Evolutionary conservation across 257 asterid species (phyloP).

Genomic region (Penstemon barbatus): DNA sequence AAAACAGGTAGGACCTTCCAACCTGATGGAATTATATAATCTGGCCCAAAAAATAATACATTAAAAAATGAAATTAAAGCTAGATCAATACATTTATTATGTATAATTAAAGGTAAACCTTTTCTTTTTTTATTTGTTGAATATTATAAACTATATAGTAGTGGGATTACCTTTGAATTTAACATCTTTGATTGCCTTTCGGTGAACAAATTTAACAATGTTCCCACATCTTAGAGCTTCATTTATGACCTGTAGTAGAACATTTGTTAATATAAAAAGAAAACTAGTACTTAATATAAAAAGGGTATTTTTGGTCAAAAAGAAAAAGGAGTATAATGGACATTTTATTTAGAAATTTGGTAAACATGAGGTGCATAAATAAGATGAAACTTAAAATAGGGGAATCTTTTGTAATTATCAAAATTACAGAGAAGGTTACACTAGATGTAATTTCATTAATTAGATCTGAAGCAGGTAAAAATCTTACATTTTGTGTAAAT

Average conservation of each 20-base stretch:
- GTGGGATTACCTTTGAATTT: conserved; percentile 55
- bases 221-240: conserved; percentile 86
- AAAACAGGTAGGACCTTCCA: conserved; percentile 87
- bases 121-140: background rate
- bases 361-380: no score
- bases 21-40: conserved; percentile 71
- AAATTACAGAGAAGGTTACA: no score
- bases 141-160: conserved; percentile 6
- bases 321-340: no score
- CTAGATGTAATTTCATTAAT: no score
- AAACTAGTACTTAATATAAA: background rate
- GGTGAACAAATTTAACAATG: conserved; percentile 87
- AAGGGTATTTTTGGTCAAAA: no score
- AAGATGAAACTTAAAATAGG: no score
- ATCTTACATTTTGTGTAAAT: conserved; percentile 61
- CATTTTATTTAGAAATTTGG: no score
- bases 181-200: conserved; percentile 82
- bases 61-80: background rate
- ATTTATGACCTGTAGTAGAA: conserved; percentile 63
- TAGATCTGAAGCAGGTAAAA: background rate
- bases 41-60: conserved; percentile 33
- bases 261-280: conserved; percentile 9
- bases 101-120: conserved; percentile 31
- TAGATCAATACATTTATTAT: conserved; percentile 33
- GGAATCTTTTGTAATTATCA: no score